Evolutionary conservation across 331 rosid species (phyloP).

Genomic region (Arachis monticola): DNA sequence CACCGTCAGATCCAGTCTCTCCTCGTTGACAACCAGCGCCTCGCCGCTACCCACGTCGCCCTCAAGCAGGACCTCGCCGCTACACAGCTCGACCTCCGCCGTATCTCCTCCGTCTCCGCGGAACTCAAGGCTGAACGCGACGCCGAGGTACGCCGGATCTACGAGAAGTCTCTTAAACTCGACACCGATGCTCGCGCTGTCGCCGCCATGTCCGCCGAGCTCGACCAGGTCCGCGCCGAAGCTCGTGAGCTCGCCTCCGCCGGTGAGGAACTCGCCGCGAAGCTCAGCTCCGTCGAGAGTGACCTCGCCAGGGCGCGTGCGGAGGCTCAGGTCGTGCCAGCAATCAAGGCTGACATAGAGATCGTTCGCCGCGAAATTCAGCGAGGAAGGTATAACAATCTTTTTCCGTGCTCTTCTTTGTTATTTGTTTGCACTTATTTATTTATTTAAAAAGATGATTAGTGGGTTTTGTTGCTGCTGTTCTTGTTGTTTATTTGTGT

Average conservation of each 20-base stretch:
- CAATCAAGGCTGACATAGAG: constrained; percentile 62
- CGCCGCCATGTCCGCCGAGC: constrained; percentile 61
- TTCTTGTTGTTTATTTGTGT: background rate
- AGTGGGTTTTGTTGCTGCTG: background rate
- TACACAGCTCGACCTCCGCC: constrained; percentile 67
- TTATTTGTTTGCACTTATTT: background rate
- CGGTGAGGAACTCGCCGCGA: constrained; percentile 55
- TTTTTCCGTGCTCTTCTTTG: background rate
- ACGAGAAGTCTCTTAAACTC: constrained; percentile 70
- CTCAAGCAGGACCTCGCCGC: constrained; percentile 81
- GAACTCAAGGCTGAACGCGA: constrained; percentile 68
- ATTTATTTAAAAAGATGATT: background rate
- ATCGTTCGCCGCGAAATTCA: constrained; percentile 63
- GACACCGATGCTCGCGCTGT: constrained; percentile 72
- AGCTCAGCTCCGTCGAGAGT: constrained; percentile 54
- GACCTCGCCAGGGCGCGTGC: constrained; percentile 50
- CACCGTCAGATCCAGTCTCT: constrained; percentile 79
- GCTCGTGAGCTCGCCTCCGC: constrained; percentile 48
- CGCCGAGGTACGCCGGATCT: constrained; percentile 70
- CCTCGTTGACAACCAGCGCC: constrained; percentile 79
- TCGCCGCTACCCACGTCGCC: constrained; percentile 80
- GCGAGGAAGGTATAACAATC: constrained; percentile 70
- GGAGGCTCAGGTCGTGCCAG: constrained; percentile 51
- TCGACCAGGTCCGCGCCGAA: constrained; percentile 63
- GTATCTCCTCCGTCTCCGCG: constrained; percentile 54